Base-by-base conservation (phyloP, 768 basidiomycete genomes). In the Sistotremastrum niveocremeum region DNA sequence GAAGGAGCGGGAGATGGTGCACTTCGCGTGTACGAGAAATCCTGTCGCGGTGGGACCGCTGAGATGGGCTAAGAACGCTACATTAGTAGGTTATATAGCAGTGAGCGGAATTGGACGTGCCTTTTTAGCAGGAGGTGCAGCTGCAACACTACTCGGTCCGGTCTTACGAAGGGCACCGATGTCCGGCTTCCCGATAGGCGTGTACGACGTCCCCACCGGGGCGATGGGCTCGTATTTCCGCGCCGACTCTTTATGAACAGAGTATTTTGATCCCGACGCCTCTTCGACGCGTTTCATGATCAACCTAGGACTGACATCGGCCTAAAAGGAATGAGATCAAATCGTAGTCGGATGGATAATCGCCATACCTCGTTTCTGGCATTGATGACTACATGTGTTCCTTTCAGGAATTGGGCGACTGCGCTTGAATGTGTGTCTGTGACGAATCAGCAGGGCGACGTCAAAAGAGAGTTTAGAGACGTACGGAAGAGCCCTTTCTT, bases 231-330 rank as follows among this genome's bases (percentile, higher is more conserved):
- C 83, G 45, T 70, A 70, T 55, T 73, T 79, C 47, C 82, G 77
- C 0, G 82, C 60, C n/a, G 68, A 62, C 55, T 91, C 86, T 42
- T 81, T 80, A 55, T 91, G 89, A 1, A 77, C 70, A 3, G 85
- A 83, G 62, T 98, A 98, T 55, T 77, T 87, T 0, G 88, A 77
- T n/a, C 90, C 90, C 8, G 86, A 90, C 7, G 88, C 82, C 11
- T 82, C 79, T 66, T 82, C 81, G n/a, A 94, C 77, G 39, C 84
- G 77, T 48, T 78, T 77, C 78, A 87, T 86, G 62, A 97, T 87
- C 43, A 84, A 60, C 0, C 70, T 66, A 0, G 91, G 84, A 0
- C 76, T 63, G 20, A 97, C 85, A 64, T 97, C 94, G 42, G 71
- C 72, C 84, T 89, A 52, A 32, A 30, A 6, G 42, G 34, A 20